Evolutionary conservation across 331 rosid genomes (phyloP).

Genomic region (Rosa hybrid): DNA sequence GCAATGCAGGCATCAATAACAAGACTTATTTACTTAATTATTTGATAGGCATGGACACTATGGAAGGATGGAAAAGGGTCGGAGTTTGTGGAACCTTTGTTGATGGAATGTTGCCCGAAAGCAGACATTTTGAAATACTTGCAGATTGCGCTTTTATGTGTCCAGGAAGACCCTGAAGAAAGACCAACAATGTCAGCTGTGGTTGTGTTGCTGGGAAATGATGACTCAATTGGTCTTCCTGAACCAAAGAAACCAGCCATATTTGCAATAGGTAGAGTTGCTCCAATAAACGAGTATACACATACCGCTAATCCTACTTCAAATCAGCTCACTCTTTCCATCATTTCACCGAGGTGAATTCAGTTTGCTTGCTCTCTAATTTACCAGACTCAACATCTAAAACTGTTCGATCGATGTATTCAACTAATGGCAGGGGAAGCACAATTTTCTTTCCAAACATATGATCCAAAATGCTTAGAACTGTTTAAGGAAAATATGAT

Average conservation of each 20-base stretch:
- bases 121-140: slow-evolving; percentile 37
- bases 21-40: not conserved
- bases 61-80: slow-evolving; percentile 46
- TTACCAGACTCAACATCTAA: no score
- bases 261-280: slow-evolving; percentile 24
- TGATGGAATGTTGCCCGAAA: slow-evolving; percentile 20
- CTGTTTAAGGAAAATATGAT: no score
- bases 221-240: slow-evolving; percentile 32
- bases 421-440: no score
- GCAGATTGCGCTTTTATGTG: slow-evolving; percentile 53
- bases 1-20: not conserved
- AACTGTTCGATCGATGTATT: no score
- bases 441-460: no score
- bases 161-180: slow-evolving; percentile 48
- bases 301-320: slow-evolving; percentile 8
- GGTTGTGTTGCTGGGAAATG: slow-evolving; percentile 41
- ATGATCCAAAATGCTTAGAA: no score
- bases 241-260: slow-evolving; percentile 44
- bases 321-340: slow-evolving; percentile 27
- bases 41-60: slow-evolving; percentile 47
- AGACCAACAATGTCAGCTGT: slow-evolving; percentile 54
- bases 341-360: slow-evolving; percentile 26
- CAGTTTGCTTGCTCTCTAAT: no score
- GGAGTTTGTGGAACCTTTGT: slow-evolving; percentile 40
- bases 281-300: not conserved